Percentiles rank a stretch among this genome's conserved stretches.
phyloP scores from a whole-genome alignment of 192 early-diverging fungal genomes.

The Coemansia biformis region DNA sequence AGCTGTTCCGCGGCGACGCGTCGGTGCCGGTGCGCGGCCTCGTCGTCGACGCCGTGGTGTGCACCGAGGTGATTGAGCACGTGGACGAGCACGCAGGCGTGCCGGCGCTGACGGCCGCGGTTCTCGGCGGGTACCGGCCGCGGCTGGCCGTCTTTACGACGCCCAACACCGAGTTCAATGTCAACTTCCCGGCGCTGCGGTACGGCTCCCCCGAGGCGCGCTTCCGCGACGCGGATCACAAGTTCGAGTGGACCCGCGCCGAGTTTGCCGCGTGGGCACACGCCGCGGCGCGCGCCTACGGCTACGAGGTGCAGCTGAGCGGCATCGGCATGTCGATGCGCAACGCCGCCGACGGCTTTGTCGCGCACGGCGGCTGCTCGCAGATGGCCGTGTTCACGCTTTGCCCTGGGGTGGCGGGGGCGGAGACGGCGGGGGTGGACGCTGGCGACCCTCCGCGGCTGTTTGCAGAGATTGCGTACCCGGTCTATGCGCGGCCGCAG shows the following conservation, averaged over 20 bases:
- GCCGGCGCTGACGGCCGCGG: slow-evolving; percentile 53
- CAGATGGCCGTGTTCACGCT: slow-evolving; percentile 68
- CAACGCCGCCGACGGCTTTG: slow-evolving; percentile 22
- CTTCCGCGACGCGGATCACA: slow-evolving; percentile 82
- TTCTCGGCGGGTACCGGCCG: slow-evolving; percentile 67
- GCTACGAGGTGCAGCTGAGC: slow-evolving; percentile 54
- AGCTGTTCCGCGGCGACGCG: slow-evolving; percentile 62
- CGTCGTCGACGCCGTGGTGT: slow-evolving; percentile 63
- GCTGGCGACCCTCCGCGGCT: slow-evolving; percentile 13
- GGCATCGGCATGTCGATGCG: slow-evolving; percentile 43
- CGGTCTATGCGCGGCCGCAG: slow-evolving; percentile 44
- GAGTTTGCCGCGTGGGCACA: slow-evolving; percentile 77
- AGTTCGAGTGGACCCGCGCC: slow-evolving; percentile 91
- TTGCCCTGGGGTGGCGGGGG: slow-evolving; percentile 4
- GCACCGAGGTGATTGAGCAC: slow-evolving; percentile 85
- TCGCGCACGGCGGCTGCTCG: slow-evolving; percentile 57
- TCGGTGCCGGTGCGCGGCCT: slow-evolving; percentile 8
- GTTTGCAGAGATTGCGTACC: slow-evolving; percentile 52
- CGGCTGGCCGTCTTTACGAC: slow-evolving; percentile 66
- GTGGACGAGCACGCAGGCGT: slow-evolving; percentile 54
- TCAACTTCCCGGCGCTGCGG: slow-evolving; percentile 70
- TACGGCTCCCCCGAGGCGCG: slow-evolving; percentile 61
- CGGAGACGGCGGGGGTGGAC: not conserved
- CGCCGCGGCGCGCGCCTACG: slow-evolving; percentile 53
- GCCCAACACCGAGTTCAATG: slow-evolving; percentile 90